Base-by-base conservation (phyloP, 2,329 filamentous ascomycete genomes). In the Trichoderma koningii region DNA sequence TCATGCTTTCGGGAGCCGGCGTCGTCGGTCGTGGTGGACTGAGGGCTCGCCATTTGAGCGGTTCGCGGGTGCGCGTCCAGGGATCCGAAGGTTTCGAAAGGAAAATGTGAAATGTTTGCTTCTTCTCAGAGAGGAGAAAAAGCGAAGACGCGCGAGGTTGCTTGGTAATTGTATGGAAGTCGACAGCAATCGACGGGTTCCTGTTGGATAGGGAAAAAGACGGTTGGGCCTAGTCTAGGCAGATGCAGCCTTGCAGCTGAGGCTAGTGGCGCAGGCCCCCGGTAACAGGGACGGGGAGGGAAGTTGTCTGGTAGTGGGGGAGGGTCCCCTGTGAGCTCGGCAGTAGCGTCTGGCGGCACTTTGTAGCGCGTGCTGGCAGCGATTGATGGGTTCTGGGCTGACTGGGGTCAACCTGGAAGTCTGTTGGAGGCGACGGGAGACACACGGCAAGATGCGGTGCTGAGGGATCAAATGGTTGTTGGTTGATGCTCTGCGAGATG, bases 1-100 rank as follows among this genome's bases (percentile, higher is more conserved):
- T 94, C 88, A 69, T 82, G 81, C 70, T 81, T 81, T 73, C 83
- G 83, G 72, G 83, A 80, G 66, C 74, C 77, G 57, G 74, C 73
- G 69, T 81, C 79, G 69, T 80, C 73, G 38, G 78, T 78, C 62
- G 75, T 75, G 52, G 79, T 83, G 30, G 84, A 83, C 67, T 83
- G 80, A 38, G 86, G 86, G 12, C 85, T 83, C 30, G 86, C 82
- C 87, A 89, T 88, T 57, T 55, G 10, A 38, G 34, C 34, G 34
- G 34, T 38, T 17, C 44, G 47, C 19, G 55, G 30, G 41, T 57
- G 55, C 3, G n/a, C 34, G 34, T 38, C 34, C 34, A 12, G 12
- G 12, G 34, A 14, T 38, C 34, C 12, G 21, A n/a, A 30, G 17
- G 28, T 28, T 14, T 15, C 26, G 17, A 38, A 7, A 60, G 12